A percentile compares a stretch with the other conserved stretches of the same genome.
These are phyloP conservation scores for Phallus indusiatus DNA, from an alignment of 768 basidiomycete species.

Conservation along the genomic window DNA sequence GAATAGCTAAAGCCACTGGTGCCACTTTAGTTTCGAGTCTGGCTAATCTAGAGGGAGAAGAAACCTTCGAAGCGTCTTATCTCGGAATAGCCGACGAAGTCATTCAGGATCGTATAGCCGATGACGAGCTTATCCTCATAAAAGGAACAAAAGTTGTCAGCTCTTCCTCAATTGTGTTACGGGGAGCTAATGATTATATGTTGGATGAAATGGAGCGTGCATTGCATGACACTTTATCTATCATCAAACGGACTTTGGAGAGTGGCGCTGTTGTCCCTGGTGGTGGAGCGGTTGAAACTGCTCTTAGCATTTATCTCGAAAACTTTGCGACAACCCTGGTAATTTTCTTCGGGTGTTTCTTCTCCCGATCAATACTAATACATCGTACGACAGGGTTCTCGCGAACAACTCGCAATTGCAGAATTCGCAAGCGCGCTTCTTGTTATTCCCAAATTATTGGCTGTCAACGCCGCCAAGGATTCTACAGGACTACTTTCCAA, in stretches of 20 bases:
- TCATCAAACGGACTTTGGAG: constrained; percentile 96
- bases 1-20: constrained; percentile 95
- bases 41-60: constrained; percentile 95
- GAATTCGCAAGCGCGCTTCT: constrained; percentile 92
- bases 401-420: constrained; percentile 98
- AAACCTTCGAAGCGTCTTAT: constrained; percentile 88
- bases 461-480: constrained; percentile 97
- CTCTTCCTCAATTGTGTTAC: constrained; percentile 84
- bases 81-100: constrained; percentile 95
- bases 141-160: constrained; percentile 97
- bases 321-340: constrained; percentile 98
- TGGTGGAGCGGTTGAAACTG: constrained; percentile 95
- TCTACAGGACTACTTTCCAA: constrained; percentile 97
- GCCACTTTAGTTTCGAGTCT: constrained; percentile 87
- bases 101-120: constrained; percentile 93
- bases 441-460: constrained; percentile 92
- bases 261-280: constrained; percentile 94
- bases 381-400: constrained; percentile 60
- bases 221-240: constrained; percentile 86
- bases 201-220: constrained; percentile 99
- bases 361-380: constrained; percentile 3
- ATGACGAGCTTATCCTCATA: constrained; percentile 94
- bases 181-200: constrained; percentile 99
- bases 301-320: constrained; percentile 93
- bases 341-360: constrained; percentile 21